phyloP scores from a whole-genome alignment of 2,329 filamentous ascomycete genomes.

The Beauveria caledonica region DNA sequence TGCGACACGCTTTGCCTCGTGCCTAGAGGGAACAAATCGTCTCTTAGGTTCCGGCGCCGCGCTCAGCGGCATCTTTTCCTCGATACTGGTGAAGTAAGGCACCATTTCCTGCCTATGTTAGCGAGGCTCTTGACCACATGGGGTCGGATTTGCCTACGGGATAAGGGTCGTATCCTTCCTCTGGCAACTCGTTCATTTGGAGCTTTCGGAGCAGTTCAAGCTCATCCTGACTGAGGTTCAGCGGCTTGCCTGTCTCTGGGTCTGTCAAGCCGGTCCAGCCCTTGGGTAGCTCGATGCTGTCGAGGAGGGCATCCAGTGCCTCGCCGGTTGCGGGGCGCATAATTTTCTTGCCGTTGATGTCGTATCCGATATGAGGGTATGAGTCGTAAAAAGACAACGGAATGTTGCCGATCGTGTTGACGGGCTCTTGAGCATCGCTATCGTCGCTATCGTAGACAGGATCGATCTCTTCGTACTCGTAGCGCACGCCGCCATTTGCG shows the following conservation, averaged over 20 bases:
- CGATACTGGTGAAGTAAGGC: constrained; percentile 85
- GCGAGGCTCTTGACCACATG: background rate
- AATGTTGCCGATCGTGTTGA: constrained; percentile 93
- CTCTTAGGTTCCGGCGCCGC: constrained; percentile 93
- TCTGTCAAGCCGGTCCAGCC: constrained; percentile 96
- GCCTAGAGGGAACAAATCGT: constrained; percentile 90
- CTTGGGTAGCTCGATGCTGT: constrained; percentile 94
- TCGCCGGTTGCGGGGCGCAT: constrained; percentile 92
- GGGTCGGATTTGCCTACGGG: constrained; percentile 45
- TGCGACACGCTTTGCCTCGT: constrained; percentile 93
- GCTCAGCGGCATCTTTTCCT: constrained; percentile 91
- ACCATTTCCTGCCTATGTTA: constrained; percentile 57
- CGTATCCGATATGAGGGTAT: constrained; percentile 96
- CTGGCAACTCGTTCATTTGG: constrained; percentile 79
- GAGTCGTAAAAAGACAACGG: constrained; percentile 92
- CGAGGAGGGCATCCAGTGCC: constrained; percentile 83
- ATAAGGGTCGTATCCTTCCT: constrained; percentile 88
- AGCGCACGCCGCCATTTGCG: constrained; percentile 84
- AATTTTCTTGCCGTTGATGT: constrained; percentile 97
- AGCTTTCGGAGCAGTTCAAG: constrained; percentile 81
- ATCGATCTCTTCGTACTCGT: constrained; percentile 89
- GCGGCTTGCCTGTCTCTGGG: constrained; percentile 83
- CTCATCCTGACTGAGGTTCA: constrained; percentile 81
- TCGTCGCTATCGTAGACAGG: constrained; percentile 96
- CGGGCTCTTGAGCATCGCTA: constrained; percentile 67